Conservation (phyloP, 257 asterid species). For the Gentiana dahurica region DNA sequence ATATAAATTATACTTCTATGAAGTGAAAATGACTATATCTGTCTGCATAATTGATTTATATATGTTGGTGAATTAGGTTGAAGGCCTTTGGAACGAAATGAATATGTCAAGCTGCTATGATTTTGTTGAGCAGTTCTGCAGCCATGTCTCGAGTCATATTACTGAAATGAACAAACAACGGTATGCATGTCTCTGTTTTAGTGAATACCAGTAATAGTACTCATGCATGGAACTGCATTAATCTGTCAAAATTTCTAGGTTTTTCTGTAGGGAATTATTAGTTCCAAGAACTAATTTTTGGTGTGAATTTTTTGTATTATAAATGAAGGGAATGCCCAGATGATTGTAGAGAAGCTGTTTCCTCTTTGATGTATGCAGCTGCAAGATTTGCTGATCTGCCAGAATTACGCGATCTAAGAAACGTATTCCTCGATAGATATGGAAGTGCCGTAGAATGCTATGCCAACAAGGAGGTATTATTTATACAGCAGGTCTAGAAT, state of each 20-base stretch:
- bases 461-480: constrained; percentile 52
- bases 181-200: too few relatives aligned
- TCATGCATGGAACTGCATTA: background rate
- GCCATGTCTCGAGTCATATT: too few relatives aligned
- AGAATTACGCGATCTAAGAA: constrained; percentile 70
- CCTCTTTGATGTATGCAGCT: constrained; percentile 76
- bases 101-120: constrained; percentile 53
- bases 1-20: too few relatives aligned
- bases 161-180: too few relatives aligned
- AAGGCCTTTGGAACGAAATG: constrained; percentile 60
- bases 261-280: background rate
- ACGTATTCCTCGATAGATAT: constrained; percentile 51
- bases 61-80: constrained; percentile 39
- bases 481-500: background rate
- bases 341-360: constrained; percentile 76
- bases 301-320: background rate
- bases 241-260: background rate
- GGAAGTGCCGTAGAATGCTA: constrained; percentile 39
- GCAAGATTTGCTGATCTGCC: constrained; percentile 89
- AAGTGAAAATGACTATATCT: too few relatives aligned
- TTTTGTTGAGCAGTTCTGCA: constrained; percentile 42
- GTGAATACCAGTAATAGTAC: too few relatives aligned
- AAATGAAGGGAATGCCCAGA: constrained; percentile 76
- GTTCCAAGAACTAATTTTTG: background rate
- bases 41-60: background rate